Evolutionary conservation across 768 basidiomycete genomes (phyloP), one percentile per base, ranked within the genome.

Genomic region (Termitomyces sp.): DNA sequence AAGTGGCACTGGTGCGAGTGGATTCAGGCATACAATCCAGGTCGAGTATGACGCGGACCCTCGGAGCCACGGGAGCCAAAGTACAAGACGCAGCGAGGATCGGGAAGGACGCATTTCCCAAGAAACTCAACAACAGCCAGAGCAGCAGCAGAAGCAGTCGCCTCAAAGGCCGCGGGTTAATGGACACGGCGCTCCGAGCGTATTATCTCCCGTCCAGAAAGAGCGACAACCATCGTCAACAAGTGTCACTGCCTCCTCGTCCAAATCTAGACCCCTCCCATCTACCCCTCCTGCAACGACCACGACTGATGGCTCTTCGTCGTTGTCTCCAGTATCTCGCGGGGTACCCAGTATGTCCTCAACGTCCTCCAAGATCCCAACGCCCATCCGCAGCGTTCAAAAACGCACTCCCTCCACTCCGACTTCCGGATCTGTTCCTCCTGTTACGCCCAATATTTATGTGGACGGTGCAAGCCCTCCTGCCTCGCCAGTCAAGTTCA

Each of bases 1-100:
- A 12, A 73, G 71, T 59, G 74, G 72, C 2, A 78, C 78, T 36
- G 66, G 67, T 12, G 66, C 49, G 9, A 32, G 66, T 57, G 68
- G 67, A 54, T 87, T 90, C 71, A 78, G 94, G 50, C 94, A 98
- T 72, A 98, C 97, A 10, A 92, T 98, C 48, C 97, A 98, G 70
- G 89, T 98, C 58, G 97, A 99, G 72, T 98, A 98, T 65, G 90
- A 88, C 57, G 53, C 58, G 36, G 86, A 87, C 56, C 80, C 80
- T 6, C 69, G 62, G 45, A 26, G 45, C 20, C 69, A 61, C 48
- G 58, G 44, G 64, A 65, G 70, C 43, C 58, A 65, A 53, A 54
- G 68, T 45, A 58, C 63, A 28, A 70, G 70, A 63, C 70, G 62
- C 61, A 73, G 69, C 38, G 71, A 73, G 42, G 71, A 75, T 48